Evolutionary conservation across 768 basidiomycete genomes (phyloP), one percentile per base, ranked within the genome.

Genomic region (Boletus edulis): DNA sequence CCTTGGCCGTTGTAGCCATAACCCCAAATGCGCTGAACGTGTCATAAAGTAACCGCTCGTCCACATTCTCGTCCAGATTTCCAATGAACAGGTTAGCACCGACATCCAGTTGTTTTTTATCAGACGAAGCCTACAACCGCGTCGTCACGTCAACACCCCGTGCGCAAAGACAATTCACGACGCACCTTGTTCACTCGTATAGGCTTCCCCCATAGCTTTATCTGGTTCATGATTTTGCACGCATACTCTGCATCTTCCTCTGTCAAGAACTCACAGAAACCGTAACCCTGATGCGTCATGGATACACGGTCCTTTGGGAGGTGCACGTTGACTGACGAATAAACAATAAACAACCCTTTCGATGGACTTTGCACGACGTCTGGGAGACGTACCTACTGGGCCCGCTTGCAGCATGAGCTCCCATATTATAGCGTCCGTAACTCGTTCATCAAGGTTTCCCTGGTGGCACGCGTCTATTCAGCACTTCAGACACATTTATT

Each of bases 201-300:
- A 32, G 97, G 97, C 70, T 98, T 98, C 24, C 97, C 97, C 84
- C 91, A 99, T 50, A 99, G 73, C 74, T 99, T 99, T 70, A 99
- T 98, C 80, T 98, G 96, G 71, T 99, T 99, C 96, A 98, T 98
- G 64, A 98, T 98, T 81, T 98, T 97, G 82, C 96, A 98, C 54
- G 94, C 96, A 73, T 99, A 99, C 74, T 99, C 97, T 58, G 97
- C 94, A 75, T 98, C 97, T 72, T 97, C 95, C 77, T 98, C 95
- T 38, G 94, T 94, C 73, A 96, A 77, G 73, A 99, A 98, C 79
- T 99, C 97, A 82, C 96, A 98, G 76, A 99, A 99, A 39, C 97
- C 97, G 75, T 98, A 99, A 45, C 97, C 97, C 75, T 99, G 97
- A 70, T 98, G 97, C 1, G 91, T 81, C 91, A 95, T 96, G 13